These are phyloP conservation scores for Thymus mandschuricus DNA, from an alignment of 257 asterid species.

Conservation along the genomic window DNA sequence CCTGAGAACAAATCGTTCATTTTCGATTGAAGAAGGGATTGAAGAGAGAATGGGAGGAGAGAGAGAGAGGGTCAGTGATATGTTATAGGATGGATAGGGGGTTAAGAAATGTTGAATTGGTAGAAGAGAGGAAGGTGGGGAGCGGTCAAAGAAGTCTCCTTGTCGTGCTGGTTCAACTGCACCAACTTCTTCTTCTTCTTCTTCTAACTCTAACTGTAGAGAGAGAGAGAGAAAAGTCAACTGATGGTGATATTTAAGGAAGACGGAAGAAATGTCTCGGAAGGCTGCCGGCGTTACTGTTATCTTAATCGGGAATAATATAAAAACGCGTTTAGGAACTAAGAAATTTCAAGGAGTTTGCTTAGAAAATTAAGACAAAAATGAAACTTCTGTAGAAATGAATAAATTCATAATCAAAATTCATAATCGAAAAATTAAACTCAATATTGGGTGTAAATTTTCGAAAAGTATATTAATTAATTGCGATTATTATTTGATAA, in stretches of 20 bases:
- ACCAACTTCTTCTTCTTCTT: not conserved
- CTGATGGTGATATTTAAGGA: constrained; percentile 23
- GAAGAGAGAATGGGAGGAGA: constrained; percentile 7
- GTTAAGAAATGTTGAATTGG: constrained; percentile 33
- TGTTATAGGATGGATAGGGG: not conserved
- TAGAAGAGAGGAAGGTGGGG: not conserved
- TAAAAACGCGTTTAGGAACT: constrained; percentile 16
- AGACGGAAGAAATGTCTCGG: constrained; percentile 34
- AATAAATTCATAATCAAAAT: too few species aligned
- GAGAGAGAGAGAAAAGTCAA: constrained; percentile 47
- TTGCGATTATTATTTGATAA: too few species aligned
- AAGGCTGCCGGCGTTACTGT: constrained; percentile 12
- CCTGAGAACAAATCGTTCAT: constrained; percentile 82
- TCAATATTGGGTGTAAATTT: too few species aligned
- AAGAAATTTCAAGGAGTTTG: too few species aligned
- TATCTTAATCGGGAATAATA: not conserved
- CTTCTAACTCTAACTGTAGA: not conserved
- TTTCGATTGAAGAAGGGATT: not conserved
- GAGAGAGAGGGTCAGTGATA: not conserved
- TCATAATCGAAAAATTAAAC: too few species aligned
- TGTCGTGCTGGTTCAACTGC: constrained; percentile 23
- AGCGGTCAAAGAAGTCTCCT: constrained; percentile 46
- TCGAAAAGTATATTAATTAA: not conserved
- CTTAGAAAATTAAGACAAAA: too few species aligned
- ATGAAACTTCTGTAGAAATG: too few species aligned